Conservation (phyloP, 305 asterid species). For the Galium porrigens region DNA sequence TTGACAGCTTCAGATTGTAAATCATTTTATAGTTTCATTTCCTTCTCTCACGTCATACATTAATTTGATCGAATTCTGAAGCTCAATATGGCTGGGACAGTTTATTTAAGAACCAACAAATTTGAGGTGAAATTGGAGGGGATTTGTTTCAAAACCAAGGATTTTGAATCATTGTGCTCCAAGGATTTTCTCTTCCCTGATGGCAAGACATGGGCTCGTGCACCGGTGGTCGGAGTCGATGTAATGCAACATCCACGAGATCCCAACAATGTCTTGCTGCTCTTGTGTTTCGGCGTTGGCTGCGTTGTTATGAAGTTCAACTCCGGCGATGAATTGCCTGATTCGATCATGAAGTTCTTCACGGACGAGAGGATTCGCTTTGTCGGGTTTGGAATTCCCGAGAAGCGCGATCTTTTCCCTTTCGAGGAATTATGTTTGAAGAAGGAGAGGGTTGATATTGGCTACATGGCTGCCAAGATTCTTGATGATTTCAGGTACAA, state of each 20-base stretch:
- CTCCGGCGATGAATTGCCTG: constrained; percentile 45
- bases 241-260: constrained; percentile 78
- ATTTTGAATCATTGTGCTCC: constrained; percentile 51
- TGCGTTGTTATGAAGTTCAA: constrained; percentile 50
- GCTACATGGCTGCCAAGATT: constrained; percentile 46
- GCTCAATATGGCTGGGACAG: constrained; percentile 51
- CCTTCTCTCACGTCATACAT: no score
- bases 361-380: constrained; percentile 52
- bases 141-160: constrained; percentile 57
- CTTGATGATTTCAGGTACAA: constrained; percentile 37
- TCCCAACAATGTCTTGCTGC: constrained; percentile 29
- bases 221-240: constrained; percentile 67
- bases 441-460: constrained; percentile 31
- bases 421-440: constrained; percentile 40
- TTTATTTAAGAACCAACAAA: constrained; percentile 53
- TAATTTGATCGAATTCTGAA: background rate
- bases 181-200: constrained; percentile 64
- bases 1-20: background rate
- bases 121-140: constrained; percentile 85
- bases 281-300: constrained; percentile 60
- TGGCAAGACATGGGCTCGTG: constrained; percentile 45
- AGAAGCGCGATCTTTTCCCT: constrained; percentile 52
- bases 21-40: background rate
- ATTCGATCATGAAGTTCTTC: constrained; percentile 34
- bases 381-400: constrained; percentile 56